Evolutionary conservation across 495 filamentous ascomycete species (phyloP), one percentile per base, ranked within the genome.

Genomic region (Aspergillus heteromorphus): DNA sequence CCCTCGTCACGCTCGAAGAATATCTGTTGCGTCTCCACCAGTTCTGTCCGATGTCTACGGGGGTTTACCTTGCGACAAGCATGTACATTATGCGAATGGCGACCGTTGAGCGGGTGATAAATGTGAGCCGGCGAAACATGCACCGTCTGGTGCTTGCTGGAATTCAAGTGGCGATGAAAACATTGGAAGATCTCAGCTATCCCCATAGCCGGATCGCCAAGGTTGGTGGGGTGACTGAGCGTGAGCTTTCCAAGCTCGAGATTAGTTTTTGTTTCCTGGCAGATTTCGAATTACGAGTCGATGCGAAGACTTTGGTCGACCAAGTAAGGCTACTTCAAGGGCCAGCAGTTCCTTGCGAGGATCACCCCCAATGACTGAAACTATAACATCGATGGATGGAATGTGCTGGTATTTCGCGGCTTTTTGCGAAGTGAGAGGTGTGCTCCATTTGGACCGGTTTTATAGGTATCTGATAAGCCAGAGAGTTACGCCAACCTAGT

Each of bases 41-140:
- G 34, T 97, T 85, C 67, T 98, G 93, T 59, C 92, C 95, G 18
- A 87, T 97, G 83, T 95, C 91, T n/a, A 92, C 93, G 2, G 92
- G 84, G 14, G 95, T 97, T 29, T 96, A 93, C 61, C 83, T 98
- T n/a, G 91, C 93, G 2, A 85, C 93, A 1, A 89, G 89, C 42
- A 72, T 86, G n/a, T 97, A 97, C 67, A 91, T 96, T 49, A 86
- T 90, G 61, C 80, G 83, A 47, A 80, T 97, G 38, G 86, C 84
- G 0, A 79, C 91, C 9, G 72, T 84, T 30, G 90, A 97, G 58
- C 79, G 80, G 48, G 77, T 84, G 13, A 82, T 93, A 14, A 79
- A 82, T 2, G 82, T 96, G 18, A 95, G 89, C 6, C 78, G 79
- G 51, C 80, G 87, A 36, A 98, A 96, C 47, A 85, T 88, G 51